Conservation (phyloP, 1,284 basidiomycete species). For the Leucoagaricus sp. region DNA sequence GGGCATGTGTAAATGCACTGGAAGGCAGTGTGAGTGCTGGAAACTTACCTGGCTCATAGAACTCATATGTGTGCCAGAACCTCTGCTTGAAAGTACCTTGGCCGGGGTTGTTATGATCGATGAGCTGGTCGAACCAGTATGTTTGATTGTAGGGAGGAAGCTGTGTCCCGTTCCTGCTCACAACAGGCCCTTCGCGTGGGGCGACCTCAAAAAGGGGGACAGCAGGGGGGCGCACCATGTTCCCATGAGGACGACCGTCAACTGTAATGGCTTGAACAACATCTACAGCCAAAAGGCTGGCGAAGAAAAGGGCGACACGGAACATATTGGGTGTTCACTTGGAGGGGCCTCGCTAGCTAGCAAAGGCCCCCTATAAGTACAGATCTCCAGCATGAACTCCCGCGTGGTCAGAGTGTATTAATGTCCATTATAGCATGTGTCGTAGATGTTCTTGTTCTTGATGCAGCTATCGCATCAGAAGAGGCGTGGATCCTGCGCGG, state of each 20-base stretch:
- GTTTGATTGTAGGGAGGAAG: constrained; percentile 50
- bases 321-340: constrained; percentile 15
- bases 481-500: not conserved
- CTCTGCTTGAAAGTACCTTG: constrained; percentile 79
- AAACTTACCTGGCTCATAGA: constrained; percentile 51
- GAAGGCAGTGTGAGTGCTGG: not conserved
- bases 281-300: constrained; percentile 18
- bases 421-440: constrained; percentile 6
- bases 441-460: not conserved
- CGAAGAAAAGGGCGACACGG: constrained; percentile 22
- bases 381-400: not conserved
- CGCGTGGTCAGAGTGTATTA: constrained; percentile 10
- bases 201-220: constrained; percentile 34
- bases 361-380: constrained; percentile 1
- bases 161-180: constrained; percentile 42
- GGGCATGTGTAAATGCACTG: not conserved
- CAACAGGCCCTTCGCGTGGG: constrained; percentile 33
- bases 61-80: constrained; percentile 68
- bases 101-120: constrained; percentile 69
- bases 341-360: not conserved
- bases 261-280: constrained; percentile 31
- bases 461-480: constrained; percentile 1
- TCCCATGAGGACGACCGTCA: constrained; percentile 41
- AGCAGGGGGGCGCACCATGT: constrained; percentile 37
- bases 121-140: constrained; percentile 69